These are phyloP conservation scores for Gracilariopsis chorda DNA, from an alignment of 23 red algal genomes.

Conservation along the genomic window DNA sequence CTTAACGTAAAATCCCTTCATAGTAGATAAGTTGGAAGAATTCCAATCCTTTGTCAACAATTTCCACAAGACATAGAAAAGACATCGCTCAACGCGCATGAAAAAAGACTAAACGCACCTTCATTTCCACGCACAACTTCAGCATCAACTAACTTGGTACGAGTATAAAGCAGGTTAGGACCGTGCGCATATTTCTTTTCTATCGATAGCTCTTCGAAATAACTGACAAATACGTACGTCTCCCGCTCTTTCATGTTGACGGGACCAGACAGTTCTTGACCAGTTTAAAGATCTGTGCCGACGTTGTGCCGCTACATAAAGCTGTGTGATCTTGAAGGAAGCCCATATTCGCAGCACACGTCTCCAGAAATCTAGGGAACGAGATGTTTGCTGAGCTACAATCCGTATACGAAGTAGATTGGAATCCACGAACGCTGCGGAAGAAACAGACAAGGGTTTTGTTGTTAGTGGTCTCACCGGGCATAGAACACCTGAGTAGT, in stretches of 20 bases:
- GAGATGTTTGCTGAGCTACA: background rate
- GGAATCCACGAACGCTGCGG: background rate
- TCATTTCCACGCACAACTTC: slow-evolving; percentile 26
- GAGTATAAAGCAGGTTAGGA: background rate
- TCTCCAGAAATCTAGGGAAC: slow-evolving; percentile 43
- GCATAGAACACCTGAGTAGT: too few relatives aligned
- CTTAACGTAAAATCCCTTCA: slow-evolving; percentile 60
- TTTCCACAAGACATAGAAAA: background rate
- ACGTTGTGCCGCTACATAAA: background rate
- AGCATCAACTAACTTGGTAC: slow-evolving; percentile 34
- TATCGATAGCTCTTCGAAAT: background rate
- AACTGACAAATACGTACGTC: slow-evolving; percentile 20
- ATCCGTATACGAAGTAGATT: background rate
- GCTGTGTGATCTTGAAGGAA: slow-evolving; percentile 40
- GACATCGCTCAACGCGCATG: background rate
- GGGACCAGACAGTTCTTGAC: background rate
- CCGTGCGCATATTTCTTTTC: background rate
- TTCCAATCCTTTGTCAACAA: background rate
- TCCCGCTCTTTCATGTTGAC: slow-evolving; percentile 44
- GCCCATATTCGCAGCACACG: slow-evolving; percentile 42
- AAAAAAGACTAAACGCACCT: background rate
- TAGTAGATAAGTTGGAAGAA: background rate
- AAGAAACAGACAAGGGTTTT: background rate
- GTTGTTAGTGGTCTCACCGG: background rate
- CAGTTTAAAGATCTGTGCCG: background rate